Base-by-base conservation (phyloP, 805 yeast genomes). In the Metschnikowia continentalis region DNA sequence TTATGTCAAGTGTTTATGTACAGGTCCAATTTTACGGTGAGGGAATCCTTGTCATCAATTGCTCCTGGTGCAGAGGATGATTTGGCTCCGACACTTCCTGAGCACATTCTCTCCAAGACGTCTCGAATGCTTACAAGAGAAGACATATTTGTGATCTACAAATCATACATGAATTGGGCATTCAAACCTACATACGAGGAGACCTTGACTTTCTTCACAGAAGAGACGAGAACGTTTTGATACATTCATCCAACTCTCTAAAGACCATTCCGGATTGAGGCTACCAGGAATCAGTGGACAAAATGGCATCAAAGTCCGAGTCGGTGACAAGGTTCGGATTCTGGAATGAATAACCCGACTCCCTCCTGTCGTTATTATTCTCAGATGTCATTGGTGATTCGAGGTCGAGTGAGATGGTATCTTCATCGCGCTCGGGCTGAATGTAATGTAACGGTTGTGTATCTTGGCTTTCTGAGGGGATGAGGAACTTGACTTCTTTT, bases 11-110 rank as follows among this genome's bases (percentile, higher is more conserved):
- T 60, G 17, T 48, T 64, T 41, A 61, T 58, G 58, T 61, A 54
- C 49, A 54, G 58, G 35, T 47, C 62, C 5, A 53, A 55, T 11
- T 84, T 81, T 58, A 76, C 83, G 0, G 61, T 84, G 10, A 49
- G 55, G 0, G 80, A 77, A 19, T 70, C 79, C 2, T 55, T 86
- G 1, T 68, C 73, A 13, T 72, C 79, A 19, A 67, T 92, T 8
- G 96, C 96, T 0, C 91, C 96, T 1, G 97, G 97, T 2, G 96
- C 94, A 0, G 72, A 64, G 2, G 83, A 78, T 2, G 84, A 79
- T 54, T 76, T 74, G 44, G 74, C 54, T 0, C 61, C 66, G 3
- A 53, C 55, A 30, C 41, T 65, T 23, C 57, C 61, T 10, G 33
- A 38, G 13, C 71, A 69, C 0, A 46, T 84, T 1, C 59, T 80